phyloP scores from a whole-genome alignment of 2,329 filamentous ascomycete species.

The Rhynchosporium secalis region DNA sequence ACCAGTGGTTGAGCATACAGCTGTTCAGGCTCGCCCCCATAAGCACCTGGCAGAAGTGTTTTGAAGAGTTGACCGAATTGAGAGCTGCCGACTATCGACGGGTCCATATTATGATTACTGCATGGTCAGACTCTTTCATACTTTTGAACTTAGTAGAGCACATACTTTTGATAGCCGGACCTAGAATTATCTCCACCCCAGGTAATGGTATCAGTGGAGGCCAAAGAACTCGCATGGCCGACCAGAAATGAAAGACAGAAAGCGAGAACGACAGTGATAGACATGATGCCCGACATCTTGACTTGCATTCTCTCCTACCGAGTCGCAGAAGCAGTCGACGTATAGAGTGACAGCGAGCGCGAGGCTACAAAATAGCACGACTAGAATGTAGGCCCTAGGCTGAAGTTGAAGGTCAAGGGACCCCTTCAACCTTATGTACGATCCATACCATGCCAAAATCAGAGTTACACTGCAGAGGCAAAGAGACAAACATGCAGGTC shows the following conservation, averaged over 20 bases:
- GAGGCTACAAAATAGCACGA: constrained; percentile 3
- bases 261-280: constrained; percentile 27
- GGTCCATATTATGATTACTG: constrained; percentile 63
- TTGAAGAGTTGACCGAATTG: constrained; percentile 58
- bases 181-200: constrained; percentile 59
- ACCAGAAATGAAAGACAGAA: constrained; percentile 29
- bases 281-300: constrained; percentile 24
- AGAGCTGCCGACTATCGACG: constrained; percentile 54
- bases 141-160: constrained; percentile 20
- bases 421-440: constrained; percentile 15
- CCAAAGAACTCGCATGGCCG: constrained; percentile 29
- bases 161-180: constrained; percentile 54
- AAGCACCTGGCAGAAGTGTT: constrained; percentile 52
- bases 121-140: constrained; percentile 11
- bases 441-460: neutral
- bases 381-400: constrained; percentile 8
- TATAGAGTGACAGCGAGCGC: constrained; percentile 9
- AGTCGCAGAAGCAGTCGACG: neutral
- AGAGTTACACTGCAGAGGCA: neutral
- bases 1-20: constrained; percentile 53
- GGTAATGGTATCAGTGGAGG: constrained; percentile 48
- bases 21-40: constrained; percentile 51
- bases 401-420: neutral
- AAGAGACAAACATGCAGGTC: neutral
- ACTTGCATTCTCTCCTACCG: neutral